Conservation (phyloP, 2,329 filamentous ascomycete genomes). For the Cryphonectria parasitica region DNA sequence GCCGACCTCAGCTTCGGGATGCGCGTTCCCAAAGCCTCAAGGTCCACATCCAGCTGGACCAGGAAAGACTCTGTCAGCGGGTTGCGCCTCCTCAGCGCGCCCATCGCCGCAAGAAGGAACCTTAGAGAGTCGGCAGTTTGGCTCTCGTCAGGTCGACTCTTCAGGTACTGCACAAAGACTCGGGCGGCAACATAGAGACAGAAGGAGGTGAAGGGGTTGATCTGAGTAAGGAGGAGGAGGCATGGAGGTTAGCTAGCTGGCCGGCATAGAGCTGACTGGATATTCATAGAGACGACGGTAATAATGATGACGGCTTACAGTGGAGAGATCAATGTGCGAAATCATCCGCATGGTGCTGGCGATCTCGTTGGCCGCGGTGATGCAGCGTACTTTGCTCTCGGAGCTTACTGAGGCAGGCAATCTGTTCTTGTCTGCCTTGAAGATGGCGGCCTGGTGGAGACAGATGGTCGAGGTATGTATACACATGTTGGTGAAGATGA, state of each 20-base stretch:
- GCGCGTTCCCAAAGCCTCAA: conserved; percentile 71
- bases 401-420: conserved; percentile 76
- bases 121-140: conserved; percentile 80
- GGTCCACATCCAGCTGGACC: conserved; percentile 88
- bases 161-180: conserved; percentile 96
- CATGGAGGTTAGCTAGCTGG: not conserved
- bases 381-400: conserved; percentile 91
- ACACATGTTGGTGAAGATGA: conserved; percentile 94
- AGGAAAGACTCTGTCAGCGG: conserved; percentile 93
- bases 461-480: conserved; percentile 97
- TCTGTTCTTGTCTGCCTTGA: conserved; percentile 90
- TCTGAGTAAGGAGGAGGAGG: conserved; percentile 52
- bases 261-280: not conserved
- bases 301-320: conserved; percentile 57
- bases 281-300: not conserved
- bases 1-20: conserved; percentile 61
- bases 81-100: conserved; percentile 83
- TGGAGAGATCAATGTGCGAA: conserved; percentile 82
- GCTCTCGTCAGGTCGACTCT: conserved; percentile 84
- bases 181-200: conserved; percentile 94
- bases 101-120: conserved; percentile 89
- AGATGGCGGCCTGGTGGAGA: conserved; percentile 97
- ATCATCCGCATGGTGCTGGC: conserved; percentile 95
- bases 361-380: conserved; percentile 91
- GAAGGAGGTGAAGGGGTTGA: conserved; percentile 95